These are phyloP conservation scores for Brettanomyces anomalus DNA, from an alignment of 805 yeast genomes.

Conservation along the genomic window DNA sequence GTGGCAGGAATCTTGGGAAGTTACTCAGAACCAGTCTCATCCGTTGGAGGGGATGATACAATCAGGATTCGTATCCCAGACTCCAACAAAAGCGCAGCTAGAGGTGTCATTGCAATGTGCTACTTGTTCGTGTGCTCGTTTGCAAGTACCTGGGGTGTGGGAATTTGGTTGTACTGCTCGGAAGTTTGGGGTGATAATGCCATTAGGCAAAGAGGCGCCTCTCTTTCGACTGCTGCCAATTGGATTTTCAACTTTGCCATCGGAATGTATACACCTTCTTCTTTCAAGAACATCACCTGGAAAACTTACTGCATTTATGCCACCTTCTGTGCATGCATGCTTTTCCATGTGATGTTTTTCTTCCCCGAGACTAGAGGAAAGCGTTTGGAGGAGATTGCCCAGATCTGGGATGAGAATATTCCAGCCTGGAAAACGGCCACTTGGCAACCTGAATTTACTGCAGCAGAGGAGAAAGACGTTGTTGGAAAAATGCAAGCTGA, in stretches of 20 bases:
- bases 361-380: conserved; percentile 3
- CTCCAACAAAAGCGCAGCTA: conserved; percentile 52
- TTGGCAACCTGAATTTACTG: conserved; percentile 1
- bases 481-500: background rate
- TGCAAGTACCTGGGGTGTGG: conserved; percentile 88
- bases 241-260: conserved; percentile 88
- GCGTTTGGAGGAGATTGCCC: conserved; percentile 1
- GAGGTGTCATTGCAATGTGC: conserved; percentile 55
- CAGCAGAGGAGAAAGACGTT: background rate
- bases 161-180: conserved; percentile 80
- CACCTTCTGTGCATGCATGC: conserved; percentile 1
- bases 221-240: conserved; percentile 78
- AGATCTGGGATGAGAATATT: conserved; percentile 4
- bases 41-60: conserved; percentile 62
- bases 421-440: conserved; percentile 1
- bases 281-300: conserved; percentile 72
- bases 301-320: conserved; percentile 68
- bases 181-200: conserved; percentile 68
- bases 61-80: conserved; percentile 62
- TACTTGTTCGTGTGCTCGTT: conserved; percentile 61
- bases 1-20: conserved; percentile 88
- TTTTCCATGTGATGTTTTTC: background rate
- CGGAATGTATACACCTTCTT: conserved; percentile 83
- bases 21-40: conserved; percentile 51
- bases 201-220: conserved; percentile 84